Evolutionary conservation across 257 asterid genomes (phyloP).

Genomic region (Nicotiana sylvestris): DNA sequence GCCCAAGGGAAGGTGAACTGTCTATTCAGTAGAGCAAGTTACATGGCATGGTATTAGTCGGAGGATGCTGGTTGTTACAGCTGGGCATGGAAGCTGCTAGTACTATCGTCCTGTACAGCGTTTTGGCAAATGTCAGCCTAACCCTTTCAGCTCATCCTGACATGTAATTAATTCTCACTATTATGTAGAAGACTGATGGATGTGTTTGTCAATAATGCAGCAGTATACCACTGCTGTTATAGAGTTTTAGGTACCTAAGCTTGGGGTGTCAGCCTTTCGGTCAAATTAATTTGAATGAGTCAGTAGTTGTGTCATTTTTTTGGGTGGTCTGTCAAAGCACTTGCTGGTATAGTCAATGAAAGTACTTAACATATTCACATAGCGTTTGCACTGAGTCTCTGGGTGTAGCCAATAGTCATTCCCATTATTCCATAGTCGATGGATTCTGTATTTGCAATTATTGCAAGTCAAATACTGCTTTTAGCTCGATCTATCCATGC

Average conservation of each 20-base stretch:
- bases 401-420: not conserved
- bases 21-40: constrained; percentile 22
- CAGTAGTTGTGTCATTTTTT: not conserved
- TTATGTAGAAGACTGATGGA: not conserved
- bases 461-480: not conserved
- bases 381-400: not conserved
- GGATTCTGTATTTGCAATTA: not conserved
- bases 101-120: constrained; percentile 24
- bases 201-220: constrained; percentile 1
- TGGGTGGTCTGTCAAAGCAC: not conserved
- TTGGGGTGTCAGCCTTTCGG: not conserved
- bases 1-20: constrained; percentile 1
- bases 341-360: not conserved
- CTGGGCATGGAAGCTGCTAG: constrained; percentile 26
- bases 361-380: not conserved
- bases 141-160: constrained; percentile 34
- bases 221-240: not conserved
- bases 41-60: constrained; percentile 32
- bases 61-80: constrained; percentile 20
- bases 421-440: not conserved
- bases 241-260: not conserved
- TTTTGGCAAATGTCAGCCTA: constrained; percentile 25
- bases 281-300: not conserved
- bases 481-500: not conserved
- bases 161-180: constrained; percentile 32